Evolutionary conservation across 2,329 filamentous ascomycete genomes (phyloP).

Genomic region (Xylaria arbuscula): DNA sequence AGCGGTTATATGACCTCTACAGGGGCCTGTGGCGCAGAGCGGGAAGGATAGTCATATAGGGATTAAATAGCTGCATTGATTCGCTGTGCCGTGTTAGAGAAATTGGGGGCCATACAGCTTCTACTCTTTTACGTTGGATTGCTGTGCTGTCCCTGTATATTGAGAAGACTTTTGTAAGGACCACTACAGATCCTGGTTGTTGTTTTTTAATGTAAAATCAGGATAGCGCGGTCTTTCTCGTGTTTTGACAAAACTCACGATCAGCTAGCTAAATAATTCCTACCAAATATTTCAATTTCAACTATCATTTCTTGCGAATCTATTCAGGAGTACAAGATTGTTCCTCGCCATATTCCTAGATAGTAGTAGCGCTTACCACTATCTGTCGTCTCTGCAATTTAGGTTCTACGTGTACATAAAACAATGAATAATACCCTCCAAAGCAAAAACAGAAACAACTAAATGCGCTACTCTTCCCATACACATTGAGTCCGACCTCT

Average conservation of each 20-base stretch:
- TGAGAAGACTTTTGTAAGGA: neutral
- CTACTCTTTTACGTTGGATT: neutral
- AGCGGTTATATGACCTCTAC: conserved; percentile 15
- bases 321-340: too few species aligned
- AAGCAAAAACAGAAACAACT: neutral
- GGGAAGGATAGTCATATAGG: conserved; percentile 15
- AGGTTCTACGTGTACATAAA: neutral
- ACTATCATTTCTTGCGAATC: too few species aligned
- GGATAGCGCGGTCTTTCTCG: too few species aligned
- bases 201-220: too few species aligned
- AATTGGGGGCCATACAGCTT: conserved; percentile 9
- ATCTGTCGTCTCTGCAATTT: conserved; percentile 7
- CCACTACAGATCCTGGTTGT: too few species aligned
- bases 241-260: too few species aligned
- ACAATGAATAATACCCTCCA: neutral
- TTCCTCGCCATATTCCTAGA: too few species aligned
- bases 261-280: too few species aligned
- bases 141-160: conserved; percentile 12
- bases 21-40: conserved; percentile 14
- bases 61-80: conserved; percentile 15
- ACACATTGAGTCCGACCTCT: conserved; percentile 18
- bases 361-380: neutral
- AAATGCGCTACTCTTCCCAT: neutral
- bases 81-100: conserved; percentile 12
- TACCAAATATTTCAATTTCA: too few species aligned